These are phyloP conservation scores for Mrakiaceae sp. DNA, from an alignment of 1,284 basidiomycete species.

Conservation along the genomic window DNA sequence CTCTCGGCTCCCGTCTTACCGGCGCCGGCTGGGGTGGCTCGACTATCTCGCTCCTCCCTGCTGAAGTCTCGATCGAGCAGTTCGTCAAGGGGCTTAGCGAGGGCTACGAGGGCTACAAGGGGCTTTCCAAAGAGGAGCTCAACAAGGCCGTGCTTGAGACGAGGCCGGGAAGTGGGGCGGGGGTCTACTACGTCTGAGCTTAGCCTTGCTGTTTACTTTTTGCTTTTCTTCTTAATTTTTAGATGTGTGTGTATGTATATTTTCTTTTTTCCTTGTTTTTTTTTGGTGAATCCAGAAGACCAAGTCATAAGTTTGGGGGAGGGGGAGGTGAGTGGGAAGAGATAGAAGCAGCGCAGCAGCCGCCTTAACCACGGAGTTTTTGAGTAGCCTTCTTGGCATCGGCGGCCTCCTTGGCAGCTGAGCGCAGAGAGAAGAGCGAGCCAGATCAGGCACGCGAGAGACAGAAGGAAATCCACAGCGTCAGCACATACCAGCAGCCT, in stretches of 20 bases:
- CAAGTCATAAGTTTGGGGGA: no score
- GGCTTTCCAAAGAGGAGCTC: conserved; percentile 49
- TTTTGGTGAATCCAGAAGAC: no score
- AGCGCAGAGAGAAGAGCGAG: neutral
- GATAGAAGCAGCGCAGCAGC: neutral
- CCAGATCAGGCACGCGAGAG: no score
- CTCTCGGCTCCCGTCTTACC: conserved; percentile 51
- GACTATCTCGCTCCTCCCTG: conserved; percentile 61
- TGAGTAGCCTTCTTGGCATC: conserved; percentile 15
- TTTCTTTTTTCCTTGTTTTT: no score
- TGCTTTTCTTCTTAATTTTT: no score
- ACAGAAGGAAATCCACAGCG: neutral
- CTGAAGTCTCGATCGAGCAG: conserved; percentile 49
- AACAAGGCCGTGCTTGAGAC: conserved; percentile 70
- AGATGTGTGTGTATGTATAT: no score
- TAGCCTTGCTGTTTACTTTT: no score
- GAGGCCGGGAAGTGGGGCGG: conserved; percentile 68
- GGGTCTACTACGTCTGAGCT: conserved; percentile 21
- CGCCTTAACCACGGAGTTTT: conserved; percentile 10
- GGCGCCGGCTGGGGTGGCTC: conserved; percentile 82
- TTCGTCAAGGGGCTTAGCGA: conserved; percentile 55
- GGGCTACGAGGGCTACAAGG: conserved; percentile 51
- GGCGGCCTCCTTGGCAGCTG: conserved; percentile 9
- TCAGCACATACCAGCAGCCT: conserved; percentile 48
- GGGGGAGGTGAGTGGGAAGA: no score